Evolutionary conservation across 169 alveolate species (phyloP), one percentile per base, ranked within the genome.

Genomic region (Theileria equi): DNA sequence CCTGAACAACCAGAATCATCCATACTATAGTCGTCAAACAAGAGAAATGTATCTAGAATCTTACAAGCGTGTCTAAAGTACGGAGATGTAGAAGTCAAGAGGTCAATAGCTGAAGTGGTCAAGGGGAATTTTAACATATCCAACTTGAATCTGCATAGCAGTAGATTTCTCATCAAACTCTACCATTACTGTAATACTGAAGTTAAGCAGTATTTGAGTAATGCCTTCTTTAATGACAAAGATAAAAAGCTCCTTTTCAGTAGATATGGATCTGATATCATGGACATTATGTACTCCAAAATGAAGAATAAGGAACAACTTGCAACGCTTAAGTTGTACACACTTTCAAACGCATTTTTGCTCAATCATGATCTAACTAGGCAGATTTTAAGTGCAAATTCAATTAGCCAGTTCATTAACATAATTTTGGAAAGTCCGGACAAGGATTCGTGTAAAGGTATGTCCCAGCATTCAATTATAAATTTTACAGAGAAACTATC

Each of bases 11-110:
- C n/a, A n/a, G n/a, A n/a, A n/a, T n/a, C n/a, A n/a, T n/a, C n/a
- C n/a, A 7, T 8, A 8, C 23, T 54, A 32, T 50, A 74, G 84
- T 36, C 17, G 3, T 25, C 78, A 8, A 74, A 66, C 53, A 74
- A 66, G 63, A 36, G 66, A 21, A 71, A 77, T 41, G 47, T 67
- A 2, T 66, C 86, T 16, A 53, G 86, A 0, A 64, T 77, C 2
- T 64, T 77, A 5, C 86, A 77, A 53, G 86, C 86, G 25, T 77
- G 86, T 31, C 61, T 77, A 17, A 77, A 77, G 45, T 77, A 77
- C 62, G 86, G 86, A 8, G 77, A 53, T 40, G 34, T 61, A 3
- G 5, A 21, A n/a, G 63, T 40, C 19, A 25, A 77, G 29, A 21
- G 55, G 43, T 5, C 26, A 8, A 67, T 77, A n/a, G 65, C 54